phyloP scores from a whole-genome alignment of 2,329 filamentous ascomycete species.

The Pyrenochaeta sp. region DNA sequence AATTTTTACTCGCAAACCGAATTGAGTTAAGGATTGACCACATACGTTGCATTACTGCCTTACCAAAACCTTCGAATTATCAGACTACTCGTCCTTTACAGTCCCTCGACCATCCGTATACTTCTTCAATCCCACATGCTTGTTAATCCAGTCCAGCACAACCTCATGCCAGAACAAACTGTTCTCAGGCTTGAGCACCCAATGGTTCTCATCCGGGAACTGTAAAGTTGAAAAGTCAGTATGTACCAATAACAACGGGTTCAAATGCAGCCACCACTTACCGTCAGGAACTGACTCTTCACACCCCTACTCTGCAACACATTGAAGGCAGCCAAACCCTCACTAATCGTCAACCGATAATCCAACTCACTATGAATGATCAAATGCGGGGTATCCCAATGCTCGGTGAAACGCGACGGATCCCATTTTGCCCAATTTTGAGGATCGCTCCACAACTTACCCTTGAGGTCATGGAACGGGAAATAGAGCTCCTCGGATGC shows the following conservation, averaged over 20 bases:
- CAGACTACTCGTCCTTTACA: slow-evolving; percentile 1
- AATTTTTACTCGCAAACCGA: too few species aligned
- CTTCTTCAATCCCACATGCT: slow-evolving; percentile 61
- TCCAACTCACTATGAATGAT: slow-evolving; percentile 91
- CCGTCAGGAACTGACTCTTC: slow-evolving; percentile 75
- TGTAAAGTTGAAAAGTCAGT: not conserved
- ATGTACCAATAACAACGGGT: not conserved
- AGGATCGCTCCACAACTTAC: slow-evolving; percentile 45
- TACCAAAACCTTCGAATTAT: too few species aligned
- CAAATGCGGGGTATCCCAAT: slow-evolving; percentile 88
- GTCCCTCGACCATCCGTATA: slow-evolving; percentile 38
- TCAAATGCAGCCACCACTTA: not conserved
- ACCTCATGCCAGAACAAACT: slow-evolving; percentile 87
- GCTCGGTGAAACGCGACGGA: slow-evolving; percentile 61
- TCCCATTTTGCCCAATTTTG: slow-evolving; percentile 66
- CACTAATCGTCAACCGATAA: slow-evolving; percentile 84
- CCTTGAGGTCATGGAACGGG: slow-evolving; percentile 55
- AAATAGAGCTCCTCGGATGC: slow-evolving; percentile 62
- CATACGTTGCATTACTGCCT: not conserved
- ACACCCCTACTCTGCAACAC: slow-evolving; percentile 78
- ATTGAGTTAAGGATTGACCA: too few species aligned
- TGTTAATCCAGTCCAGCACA: slow-evolving; percentile 79
- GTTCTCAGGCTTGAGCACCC: slow-evolving; percentile 93
- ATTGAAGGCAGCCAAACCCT: slow-evolving; percentile 86
- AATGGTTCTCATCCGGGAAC: slow-evolving; percentile 82